Conservation (phyloP, 306 rosid genomes). For the Abrus precatorius region DNA sequence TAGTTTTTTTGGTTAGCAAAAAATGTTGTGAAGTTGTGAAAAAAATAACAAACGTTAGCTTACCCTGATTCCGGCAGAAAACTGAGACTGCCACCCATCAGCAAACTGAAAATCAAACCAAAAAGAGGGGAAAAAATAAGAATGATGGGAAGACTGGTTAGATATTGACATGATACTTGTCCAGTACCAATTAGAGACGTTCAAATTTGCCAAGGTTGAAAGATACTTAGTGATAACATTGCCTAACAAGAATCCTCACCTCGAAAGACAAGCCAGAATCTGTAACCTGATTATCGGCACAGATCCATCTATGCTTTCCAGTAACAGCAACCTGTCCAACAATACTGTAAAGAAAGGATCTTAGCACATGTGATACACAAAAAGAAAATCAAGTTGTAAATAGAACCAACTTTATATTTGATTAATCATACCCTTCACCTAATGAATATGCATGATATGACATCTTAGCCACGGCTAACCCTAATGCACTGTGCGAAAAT, state of each 20-base stretch:
- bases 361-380: constrained; percentile 28
- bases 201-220: constrained; percentile 35
- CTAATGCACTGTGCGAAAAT: constrained; percentile 73
- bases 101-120: constrained; percentile 63
- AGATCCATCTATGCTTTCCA: constrained; percentile 91
- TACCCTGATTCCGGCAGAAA: constrained; percentile 93
- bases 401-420: constrained; percentile 21
- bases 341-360: constrained; percentile 62
- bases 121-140: constrained; percentile 40
- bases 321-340: constrained; percentile 95
- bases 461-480: constrained; percentile 92
- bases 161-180: constrained; percentile 17
- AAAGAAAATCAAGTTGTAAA: constrained; percentile 29
- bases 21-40: not conserved
- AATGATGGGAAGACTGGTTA: constrained; percentile 27
- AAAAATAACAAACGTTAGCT: constrained; percentile 32
- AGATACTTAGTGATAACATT: constrained; percentile 25
- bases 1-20: not conserved
- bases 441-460: constrained; percentile 85
- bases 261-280: constrained; percentile 69
- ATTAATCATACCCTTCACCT: constrained; percentile 90
- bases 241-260: constrained; percentile 61
- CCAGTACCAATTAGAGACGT: constrained; percentile 5
- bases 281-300: constrained; percentile 68
- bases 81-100: constrained; percentile 90